Percentiles rank a stretch among this genome's conserved stretches.
Evolutionary conservation across 495 filamentous ascomycete genomes (phyloP).

Genomic region (Neurospora africana): DNA sequence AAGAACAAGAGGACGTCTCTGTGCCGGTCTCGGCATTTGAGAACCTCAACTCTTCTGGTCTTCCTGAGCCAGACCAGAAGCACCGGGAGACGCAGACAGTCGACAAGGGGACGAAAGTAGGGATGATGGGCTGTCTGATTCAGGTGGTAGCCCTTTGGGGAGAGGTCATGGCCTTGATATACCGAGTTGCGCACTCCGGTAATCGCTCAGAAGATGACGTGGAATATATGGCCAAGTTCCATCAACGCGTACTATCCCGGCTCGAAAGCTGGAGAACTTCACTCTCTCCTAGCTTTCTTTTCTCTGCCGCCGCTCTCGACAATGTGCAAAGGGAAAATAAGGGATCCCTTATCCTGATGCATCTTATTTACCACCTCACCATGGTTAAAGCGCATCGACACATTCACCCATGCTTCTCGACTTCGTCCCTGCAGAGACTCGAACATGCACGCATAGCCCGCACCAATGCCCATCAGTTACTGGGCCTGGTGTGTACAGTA

Average conservation of each 20-base stretch:
- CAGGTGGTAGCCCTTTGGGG: conserved; percentile 54
- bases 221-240: conserved; percentile 38
- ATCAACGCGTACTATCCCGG: conserved; percentile 35
- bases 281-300: conserved; percentile 33
- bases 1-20: conserved; percentile 39
- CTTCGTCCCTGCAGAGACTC: neutral
- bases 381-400: conserved; percentile 54
- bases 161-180: conserved; percentile 48
- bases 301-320: conserved; percentile 42
- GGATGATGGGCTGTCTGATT: conserved; percentile 50
- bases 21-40: conserved; percentile 34
- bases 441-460: conserved; percentile 11
- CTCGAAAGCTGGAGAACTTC: conserved; percentile 42
- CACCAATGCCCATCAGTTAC: conserved; percentile 1
- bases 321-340: conserved; percentile 11
- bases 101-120: conserved; percentile 16
- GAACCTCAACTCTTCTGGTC: neutral
- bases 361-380: conserved; percentile 51
- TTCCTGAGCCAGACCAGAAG: neutral
- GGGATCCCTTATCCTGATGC: conserved; percentile 47
- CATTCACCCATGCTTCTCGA: conserved; percentile 16
- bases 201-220: neutral
- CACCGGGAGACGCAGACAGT: neutral
- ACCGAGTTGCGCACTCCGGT: conserved; percentile 42
- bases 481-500: conserved; percentile 13